Evolutionary conservation across 345 rosid species (phyloP).

Genomic region (Tarenaya hassleriana): DNA sequence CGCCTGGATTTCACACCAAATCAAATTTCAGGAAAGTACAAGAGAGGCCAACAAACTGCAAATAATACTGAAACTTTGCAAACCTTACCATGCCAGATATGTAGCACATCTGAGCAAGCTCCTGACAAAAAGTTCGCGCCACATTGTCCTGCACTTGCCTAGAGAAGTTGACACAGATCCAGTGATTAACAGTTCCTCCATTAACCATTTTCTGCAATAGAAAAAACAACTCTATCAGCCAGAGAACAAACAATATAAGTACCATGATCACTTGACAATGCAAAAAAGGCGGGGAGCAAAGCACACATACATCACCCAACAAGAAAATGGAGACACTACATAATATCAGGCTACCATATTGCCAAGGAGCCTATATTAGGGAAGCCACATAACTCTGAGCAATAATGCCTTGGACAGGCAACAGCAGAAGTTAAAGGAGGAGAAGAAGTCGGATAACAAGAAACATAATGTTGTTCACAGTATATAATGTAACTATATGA

Average conservation of each 20-base stretch:
- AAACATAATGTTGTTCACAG: no score
- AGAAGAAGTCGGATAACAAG: no score
- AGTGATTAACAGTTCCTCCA: conserved; percentile 81
- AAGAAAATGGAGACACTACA: no score
- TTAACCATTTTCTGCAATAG: conserved; percentile 91
- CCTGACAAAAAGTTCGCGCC: conserved; percentile 73
- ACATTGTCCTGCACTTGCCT: conserved; percentile 65
- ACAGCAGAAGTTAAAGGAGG: no score
- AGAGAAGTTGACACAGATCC: conserved; percentile 93
- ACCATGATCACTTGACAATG: neutral
- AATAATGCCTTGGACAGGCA: no score
- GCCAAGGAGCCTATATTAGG: no score
- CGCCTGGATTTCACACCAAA: conserved; percentile 35
- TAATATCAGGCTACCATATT: no score
- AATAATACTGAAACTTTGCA: neutral
- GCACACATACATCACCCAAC: no score
- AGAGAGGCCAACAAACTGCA: conserved; percentile 2
- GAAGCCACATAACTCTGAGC: no score
- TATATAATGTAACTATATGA: no score
- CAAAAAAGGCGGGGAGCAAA: neutral
- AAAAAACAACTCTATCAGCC: conserved; percentile 1
- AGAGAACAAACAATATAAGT: neutral
- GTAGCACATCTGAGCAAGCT: conserved; percentile 92
- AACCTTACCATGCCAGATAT: conserved; percentile 83
- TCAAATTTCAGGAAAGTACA: conserved; percentile 2